phyloP scores from a whole-genome alignment of 208 protist species.

The Trypanosoma rangeli region DNA sequence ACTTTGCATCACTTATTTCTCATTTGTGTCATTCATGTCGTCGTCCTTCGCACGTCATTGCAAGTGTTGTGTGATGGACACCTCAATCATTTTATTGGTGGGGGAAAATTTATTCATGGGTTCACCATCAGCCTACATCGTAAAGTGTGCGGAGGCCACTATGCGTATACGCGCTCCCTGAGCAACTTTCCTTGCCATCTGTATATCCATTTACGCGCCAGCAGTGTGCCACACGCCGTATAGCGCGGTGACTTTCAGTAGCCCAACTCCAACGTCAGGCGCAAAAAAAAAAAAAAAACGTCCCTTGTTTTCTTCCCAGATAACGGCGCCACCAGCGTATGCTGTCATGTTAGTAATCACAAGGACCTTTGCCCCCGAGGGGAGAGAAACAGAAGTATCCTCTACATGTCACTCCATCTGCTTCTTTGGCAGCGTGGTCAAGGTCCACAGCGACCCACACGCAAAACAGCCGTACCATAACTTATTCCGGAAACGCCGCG shows the following conservation, averaged over 20 bases:
- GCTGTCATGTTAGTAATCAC: constrained; percentile 58
- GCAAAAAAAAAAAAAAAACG: constrained; percentile 26
- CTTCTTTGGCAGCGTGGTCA: constrained; percentile 34
- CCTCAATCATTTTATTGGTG: not conserved
- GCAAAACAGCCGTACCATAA: constrained; percentile 65
- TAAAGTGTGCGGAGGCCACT: constrained; percentile 39
- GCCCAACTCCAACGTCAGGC: constrained; percentile 36
- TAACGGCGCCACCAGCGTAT: constrained; percentile 48
- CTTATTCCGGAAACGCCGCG: constrained; percentile 48
- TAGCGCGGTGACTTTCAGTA: constrained; percentile 41
- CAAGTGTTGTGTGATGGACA: constrained; percentile 15
- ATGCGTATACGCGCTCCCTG: constrained; percentile 41
- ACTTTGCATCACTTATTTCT: not conserved
- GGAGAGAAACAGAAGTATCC: constrained; percentile 30
- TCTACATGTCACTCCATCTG: constrained; percentile 36
- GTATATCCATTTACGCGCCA: constrained; percentile 43
- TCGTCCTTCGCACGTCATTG: not conserved
- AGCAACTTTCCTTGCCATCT: constrained; percentile 35
- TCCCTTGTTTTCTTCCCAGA: constrained; percentile 44
- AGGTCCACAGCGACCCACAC: constrained; percentile 37
- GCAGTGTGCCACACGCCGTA: constrained; percentile 61
- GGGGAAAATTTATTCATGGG: constrained; percentile 20
- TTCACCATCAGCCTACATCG: constrained; percentile 72
- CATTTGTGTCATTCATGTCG: not conserved
- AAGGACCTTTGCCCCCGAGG: constrained; percentile 35